Percentiles rank a stretch among this genome's conserved stretches.
phyloP scores from a whole-genome alignment of 2,329 filamentous ascomycete species.

The Apiospora arundinis region DNA sequence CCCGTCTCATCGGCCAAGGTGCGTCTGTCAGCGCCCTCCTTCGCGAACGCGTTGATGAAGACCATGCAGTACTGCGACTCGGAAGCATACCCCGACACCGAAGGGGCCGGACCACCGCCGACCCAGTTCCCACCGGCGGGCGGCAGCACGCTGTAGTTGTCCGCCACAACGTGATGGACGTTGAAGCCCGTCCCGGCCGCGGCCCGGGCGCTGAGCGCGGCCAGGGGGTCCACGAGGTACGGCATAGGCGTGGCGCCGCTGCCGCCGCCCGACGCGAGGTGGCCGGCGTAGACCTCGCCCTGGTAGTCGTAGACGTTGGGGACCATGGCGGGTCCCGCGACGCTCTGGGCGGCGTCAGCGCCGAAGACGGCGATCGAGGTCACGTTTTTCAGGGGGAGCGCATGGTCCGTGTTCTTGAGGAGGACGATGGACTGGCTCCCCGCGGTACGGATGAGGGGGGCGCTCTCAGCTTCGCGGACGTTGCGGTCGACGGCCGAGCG shows the following conservation, averaged over 20 bases:
- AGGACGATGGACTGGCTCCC: constrained; percentile 62
- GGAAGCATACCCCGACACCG: constrained; percentile 10
- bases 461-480: not conserved
- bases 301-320: constrained; percentile 19
- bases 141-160: constrained; percentile 24
- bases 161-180: constrained; percentile 55
- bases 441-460: not conserved
- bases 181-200: constrained; percentile 42
- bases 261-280: constrained; percentile 60
- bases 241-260: constrained; percentile 57
- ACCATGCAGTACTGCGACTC: constrained; percentile 53
- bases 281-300: constrained; percentile 26
- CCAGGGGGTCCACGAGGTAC: constrained; percentile 59
- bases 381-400: constrained; percentile 61
- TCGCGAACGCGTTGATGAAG: constrained; percentile 70
- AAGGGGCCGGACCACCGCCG: not conserved
- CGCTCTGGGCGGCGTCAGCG: constrained; percentile 54
- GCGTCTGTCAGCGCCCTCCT: constrained; percentile 50
- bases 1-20: constrained; percentile 31
- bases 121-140: no score
- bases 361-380: constrained; percentile 53
- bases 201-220: constrained; percentile 54
- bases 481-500: not conserved
- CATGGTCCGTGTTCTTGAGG: constrained; percentile 63
- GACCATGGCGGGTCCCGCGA: constrained; percentile 18